Percentiles rank a stretch among this genome's conserved stretches.
phyloP scores from a whole-genome alignment of 2,329 filamentous ascomycete species.

The Talaromyces pinophilus region DNA sequence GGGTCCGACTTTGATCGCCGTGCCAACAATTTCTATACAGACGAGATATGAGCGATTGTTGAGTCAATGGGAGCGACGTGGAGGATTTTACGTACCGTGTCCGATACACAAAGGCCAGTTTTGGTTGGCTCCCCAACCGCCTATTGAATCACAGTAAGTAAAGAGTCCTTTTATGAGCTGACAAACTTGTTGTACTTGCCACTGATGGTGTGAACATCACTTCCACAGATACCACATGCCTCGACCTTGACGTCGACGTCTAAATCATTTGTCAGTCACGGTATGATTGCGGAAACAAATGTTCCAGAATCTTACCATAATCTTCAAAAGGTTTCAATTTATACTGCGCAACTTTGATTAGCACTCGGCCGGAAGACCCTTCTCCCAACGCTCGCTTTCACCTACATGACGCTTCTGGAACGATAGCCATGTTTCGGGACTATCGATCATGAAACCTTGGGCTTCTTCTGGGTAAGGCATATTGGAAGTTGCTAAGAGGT shows the following conservation, averaged over 20 bases:
- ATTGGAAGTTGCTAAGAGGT: constrained; percentile 16
- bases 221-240: constrained; percentile 74
- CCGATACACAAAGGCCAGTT: constrained; percentile 56
- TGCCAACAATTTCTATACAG: constrained; percentile 65
- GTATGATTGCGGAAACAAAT: neutral
- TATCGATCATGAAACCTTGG: constrained; percentile 55
- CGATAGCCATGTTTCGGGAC: constrained; percentile 65
- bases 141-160: constrained; percentile 32
- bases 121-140: constrained; percentile 54
- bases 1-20: constrained; percentile 65
- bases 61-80: neutral
- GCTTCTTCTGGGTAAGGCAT: constrained; percentile 52
- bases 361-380: neutral
- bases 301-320: constrained; percentile 46
- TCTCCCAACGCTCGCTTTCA: constrained; percentile 6
- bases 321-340: constrained; percentile 83
- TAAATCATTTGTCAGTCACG: constrained; percentile 22
- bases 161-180: neutral
- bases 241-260: constrained; percentile 88
- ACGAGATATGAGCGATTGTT: neutral
- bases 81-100: constrained; percentile 41
- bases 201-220: constrained; percentile 69
- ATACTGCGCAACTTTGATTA: constrained; percentile 58
- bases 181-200: constrained; percentile 27
- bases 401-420: constrained; percentile 60